These are phyloP conservation scores for Cladochytrium replicatum DNA, from an alignment of 192 early-diverging fungal genomes.

Conservation along the genomic window DNA sequence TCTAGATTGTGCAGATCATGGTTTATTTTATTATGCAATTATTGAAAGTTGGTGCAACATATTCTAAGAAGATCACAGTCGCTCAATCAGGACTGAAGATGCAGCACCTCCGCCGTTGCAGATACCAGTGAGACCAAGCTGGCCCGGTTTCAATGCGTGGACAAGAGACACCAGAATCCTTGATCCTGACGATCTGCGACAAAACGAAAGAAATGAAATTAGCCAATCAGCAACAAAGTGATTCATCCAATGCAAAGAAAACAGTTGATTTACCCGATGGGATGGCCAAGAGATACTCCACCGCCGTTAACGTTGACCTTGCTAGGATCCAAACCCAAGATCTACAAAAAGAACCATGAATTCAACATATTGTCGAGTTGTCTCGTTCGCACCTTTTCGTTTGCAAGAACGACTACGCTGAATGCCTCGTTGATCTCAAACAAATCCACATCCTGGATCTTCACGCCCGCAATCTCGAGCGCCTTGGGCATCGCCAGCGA, in stretches of 20 bases:
- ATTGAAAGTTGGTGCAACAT: too few species aligned
- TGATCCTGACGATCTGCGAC: slow-evolving; percentile 66
- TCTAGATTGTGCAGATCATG: too few species aligned
- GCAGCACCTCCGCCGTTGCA: slow-evolving; percentile 98
- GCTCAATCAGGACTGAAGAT: slow-evolving; percentile 68
- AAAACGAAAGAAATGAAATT: too few species aligned
- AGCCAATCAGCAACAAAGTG: slow-evolving; percentile 1
- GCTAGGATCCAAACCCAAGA: slow-evolving; percentile 60
- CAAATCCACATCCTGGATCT: slow-evolving; percentile 74
- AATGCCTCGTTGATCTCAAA: slow-evolving; percentile 99
- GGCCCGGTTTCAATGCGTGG: slow-evolving; percentile 56
- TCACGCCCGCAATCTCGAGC: slow-evolving; percentile 72
- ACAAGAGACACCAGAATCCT: slow-evolving; percentile 78
- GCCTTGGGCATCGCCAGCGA: slow-evolving; percentile 86
- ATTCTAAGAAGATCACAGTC: too few species aligned
- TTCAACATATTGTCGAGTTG: slow-evolving; percentile 73
- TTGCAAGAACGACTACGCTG: slow-evolving; percentile 80
- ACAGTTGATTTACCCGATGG: slow-evolving; percentile 54
- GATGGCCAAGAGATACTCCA: slow-evolving; percentile 90
- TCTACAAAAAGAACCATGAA: slow-evolving; percentile 76
- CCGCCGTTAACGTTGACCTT: slow-evolving; percentile 91
- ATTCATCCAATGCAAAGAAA: neutral
- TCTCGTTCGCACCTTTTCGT: slow-evolving; percentile 65
- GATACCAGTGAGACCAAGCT: slow-evolving; percentile 81
- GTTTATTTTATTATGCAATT: too few species aligned